Conservation (phyloP, 768 basidiomycete species). For the Lactarius evosmus region DNA sequence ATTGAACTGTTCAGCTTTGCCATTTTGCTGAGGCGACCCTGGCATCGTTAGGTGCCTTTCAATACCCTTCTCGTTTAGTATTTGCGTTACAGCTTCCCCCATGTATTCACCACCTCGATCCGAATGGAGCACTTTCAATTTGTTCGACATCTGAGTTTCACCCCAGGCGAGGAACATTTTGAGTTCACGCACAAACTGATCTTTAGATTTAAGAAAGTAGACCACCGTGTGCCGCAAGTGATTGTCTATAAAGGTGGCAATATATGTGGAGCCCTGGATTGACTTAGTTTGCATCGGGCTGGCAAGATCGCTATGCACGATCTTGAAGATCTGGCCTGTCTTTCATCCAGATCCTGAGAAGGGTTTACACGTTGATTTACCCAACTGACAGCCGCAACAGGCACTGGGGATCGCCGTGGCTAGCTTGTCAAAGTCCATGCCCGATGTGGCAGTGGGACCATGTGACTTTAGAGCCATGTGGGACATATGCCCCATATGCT, state of each 20-base stretch:
- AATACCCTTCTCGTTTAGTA: slow-evolving; percentile 40
- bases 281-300: not conserved
- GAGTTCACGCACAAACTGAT: not conserved
- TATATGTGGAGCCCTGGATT: not conserved
- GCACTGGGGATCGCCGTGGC: not conserved
- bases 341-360: not conserved
- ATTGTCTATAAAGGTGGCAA: not conserved
- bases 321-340: not conserved
- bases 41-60: slow-evolving; percentile 39
- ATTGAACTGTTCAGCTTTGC: slow-evolving; percentile 43
- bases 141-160: slow-evolving; percentile 33
- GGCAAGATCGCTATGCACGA: slow-evolving; percentile 2
- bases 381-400: not conserved
- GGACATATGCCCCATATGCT: not conserved
- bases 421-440: not conserved
- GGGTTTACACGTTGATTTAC: not conserved
- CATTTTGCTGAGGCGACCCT: slow-evolving; percentile 45
- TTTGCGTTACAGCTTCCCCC: slow-evolving; percentile 35
- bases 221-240: not conserved
- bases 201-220: not conserved
- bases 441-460: not conserved
- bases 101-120: slow-evolving; percentile 31
- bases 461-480: not conserved
- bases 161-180: slow-evolving; percentile 28
- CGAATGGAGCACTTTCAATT: slow-evolving; percentile 38